Conservation (phyloP, 768 basidiomycete genomes). For the Calocybe indica region DNA sequence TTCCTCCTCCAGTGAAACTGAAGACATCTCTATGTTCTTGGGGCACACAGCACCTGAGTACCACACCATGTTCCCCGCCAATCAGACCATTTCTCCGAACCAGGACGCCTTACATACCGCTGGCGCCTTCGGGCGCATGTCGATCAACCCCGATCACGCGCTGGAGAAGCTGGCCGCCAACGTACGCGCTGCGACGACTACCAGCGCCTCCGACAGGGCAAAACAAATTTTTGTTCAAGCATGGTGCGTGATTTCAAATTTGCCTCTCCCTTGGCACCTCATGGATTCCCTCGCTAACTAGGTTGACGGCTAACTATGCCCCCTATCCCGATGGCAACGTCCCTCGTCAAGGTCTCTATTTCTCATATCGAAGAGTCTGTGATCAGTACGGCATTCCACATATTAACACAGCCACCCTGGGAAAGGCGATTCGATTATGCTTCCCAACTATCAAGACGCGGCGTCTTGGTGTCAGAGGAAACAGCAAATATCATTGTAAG, state of each 20-base stretch:
- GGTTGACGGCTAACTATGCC: constrained; percentile 86
- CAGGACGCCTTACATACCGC: constrained; percentile 58
- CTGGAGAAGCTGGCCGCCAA: constrained; percentile 85
- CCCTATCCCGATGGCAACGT: constrained; percentile 92
- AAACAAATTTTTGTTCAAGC: constrained; percentile 93
- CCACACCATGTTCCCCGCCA: constrained; percentile 54
- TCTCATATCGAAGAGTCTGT: constrained; percentile 86
- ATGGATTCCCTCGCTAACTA: constrained; percentile 19
- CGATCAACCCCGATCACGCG: constrained; percentile 68
- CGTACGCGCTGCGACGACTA: constrained; percentile 84
- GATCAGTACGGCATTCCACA: constrained; percentile 91
- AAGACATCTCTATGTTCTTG: constrained; percentile 79
- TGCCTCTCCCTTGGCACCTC: constrained; percentile 4
- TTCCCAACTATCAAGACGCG: constrained; percentile 95
- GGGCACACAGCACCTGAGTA: constrained; percentile 53
- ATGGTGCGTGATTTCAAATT: constrained; percentile 49
- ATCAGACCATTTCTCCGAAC: constrained; percentile 39
- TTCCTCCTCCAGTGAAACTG: constrained; percentile 85
- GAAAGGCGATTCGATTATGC: constrained; percentile 89
- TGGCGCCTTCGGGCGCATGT: constrained; percentile 75
- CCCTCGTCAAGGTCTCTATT: constrained; percentile 89
- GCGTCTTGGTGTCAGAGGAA: constrained; percentile 86
- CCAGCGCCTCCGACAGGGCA: constrained; percentile 85
- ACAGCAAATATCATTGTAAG: constrained; percentile 95
- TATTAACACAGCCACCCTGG: constrained; percentile 93